Percentiles rank a stretch among this genome's conserved stretches.
These are phyloP conservation scores for Blastomyces emzantsi DNA, from an alignment of 2,329 filamentous ascomycete genomes.

Conservation along the genomic window DNA sequence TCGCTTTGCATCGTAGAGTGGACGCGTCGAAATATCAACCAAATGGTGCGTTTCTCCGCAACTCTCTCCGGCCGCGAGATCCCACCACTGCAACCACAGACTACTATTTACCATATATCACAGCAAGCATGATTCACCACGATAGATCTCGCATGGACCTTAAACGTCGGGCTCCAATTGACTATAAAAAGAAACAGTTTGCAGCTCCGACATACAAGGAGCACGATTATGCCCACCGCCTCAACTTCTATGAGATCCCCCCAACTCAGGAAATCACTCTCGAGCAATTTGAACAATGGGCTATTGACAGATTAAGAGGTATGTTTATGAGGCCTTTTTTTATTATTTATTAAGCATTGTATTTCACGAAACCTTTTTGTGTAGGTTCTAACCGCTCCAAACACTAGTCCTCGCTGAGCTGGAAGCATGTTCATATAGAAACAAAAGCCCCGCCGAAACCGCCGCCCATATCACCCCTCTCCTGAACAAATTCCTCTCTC, in stretches of 20 bases:
- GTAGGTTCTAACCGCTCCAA: not conserved
- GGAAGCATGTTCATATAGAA: conserved; percentile 92
- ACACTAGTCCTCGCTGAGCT: conserved; percentile 41
- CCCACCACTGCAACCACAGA: not conserved
- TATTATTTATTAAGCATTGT: not conserved
- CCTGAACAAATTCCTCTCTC: conserved; percentile 75
- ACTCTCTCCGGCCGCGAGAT: not conserved
- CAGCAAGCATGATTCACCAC: conserved; percentile 34
- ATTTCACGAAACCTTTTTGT: not conserved
- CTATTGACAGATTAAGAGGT: conserved; percentile 82
- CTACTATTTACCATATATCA: not conserved
- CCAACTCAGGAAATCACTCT: conserved; percentile 91
- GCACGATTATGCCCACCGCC: conserved; percentile 68
- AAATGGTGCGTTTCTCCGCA: not conserved
- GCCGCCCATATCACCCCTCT: conserved; percentile 73
- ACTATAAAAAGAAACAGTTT: conserved; percentile 82
- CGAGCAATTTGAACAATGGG: conserved; percentile 98
- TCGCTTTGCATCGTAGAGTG: not conserved
- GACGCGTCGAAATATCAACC: not conserved
- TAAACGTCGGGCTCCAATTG: conserved; percentile 68
- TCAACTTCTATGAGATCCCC: conserved; percentile 85
- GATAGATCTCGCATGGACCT: conserved; percentile 40
- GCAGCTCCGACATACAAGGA: conserved; percentile 66
- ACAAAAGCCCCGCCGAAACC: conserved; percentile 75
- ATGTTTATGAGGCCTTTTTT: conserved; percentile 19